Base-by-base conservation (phyloP, 345 rosid genomes). In the Acer yangbiense region DNA sequence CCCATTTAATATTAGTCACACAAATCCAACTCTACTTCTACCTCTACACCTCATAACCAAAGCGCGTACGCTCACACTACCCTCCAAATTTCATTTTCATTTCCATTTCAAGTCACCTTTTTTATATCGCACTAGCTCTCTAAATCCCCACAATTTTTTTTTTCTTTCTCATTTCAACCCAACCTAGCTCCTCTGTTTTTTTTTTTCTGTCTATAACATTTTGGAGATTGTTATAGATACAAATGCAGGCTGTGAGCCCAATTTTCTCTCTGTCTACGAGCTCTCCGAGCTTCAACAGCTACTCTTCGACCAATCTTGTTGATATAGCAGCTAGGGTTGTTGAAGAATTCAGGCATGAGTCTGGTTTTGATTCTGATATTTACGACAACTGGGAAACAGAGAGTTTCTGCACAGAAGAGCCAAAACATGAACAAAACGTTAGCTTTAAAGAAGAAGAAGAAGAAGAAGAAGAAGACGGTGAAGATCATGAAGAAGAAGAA, bases 241-340 rank as follows among this genome's bases (percentile, higher is more conserved):
- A 70, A 71, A 86, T 85, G 89, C 88, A 85, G 84, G 79, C 76
- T n/a, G 27, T 1, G 54, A 81, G 85, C 73, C 83, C 84, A 27
- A n/a, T 85, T 74, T 71, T 82, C 17, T 86, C 91, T 9, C 58
- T 71, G 46, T 88, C 91, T 43, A 83, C 87, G 1, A 86, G 71
- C 82, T 83, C 88, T 29, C 85, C 87, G 1, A 84, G 85, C 63
- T 84, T 81, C 78, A 82, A 64, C 14, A 71, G 77, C 74, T 86
- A 72, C 55, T 87, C 88, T 58, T 78, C 87, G 52, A 85, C 80
- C 55, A 78, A 82, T 76, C 81, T 87, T 60, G 83, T 87, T n/a
- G 81, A 87, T 23, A 87, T 89, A 73, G 90, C 88, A 6, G 82
- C 87, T 0, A 76, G 88, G 10, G 89, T 82, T 74, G 90, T 82